Evolutionary conservation across 2,329 filamentous ascomycete species (phyloP).

Genomic region (Cryphonectria nitschkei): DNA sequence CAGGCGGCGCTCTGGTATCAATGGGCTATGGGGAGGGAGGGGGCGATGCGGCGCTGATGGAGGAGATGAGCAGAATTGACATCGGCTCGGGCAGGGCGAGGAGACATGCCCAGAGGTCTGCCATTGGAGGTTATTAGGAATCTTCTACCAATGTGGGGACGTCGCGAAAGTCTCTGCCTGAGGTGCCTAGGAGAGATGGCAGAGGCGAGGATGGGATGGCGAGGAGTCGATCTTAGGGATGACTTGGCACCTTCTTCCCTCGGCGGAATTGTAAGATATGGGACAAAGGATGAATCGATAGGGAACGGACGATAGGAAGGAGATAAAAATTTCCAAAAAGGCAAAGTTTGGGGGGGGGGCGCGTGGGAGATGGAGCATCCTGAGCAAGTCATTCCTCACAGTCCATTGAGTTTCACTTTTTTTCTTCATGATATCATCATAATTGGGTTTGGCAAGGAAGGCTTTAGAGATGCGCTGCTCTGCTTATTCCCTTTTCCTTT

Average conservation of each 20-base stretch:
- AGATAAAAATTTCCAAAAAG: not conserved
- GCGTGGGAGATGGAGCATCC: not conserved
- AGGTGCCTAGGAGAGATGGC: not conserved
- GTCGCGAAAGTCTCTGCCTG: not conserved
- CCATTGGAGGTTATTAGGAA: constrained; percentile 26
- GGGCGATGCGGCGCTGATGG: constrained; percentile 63
- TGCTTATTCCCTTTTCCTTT: not conserved
- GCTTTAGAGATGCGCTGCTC: not conserved
- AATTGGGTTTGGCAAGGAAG: not conserved
- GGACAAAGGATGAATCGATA: constrained; percentile 14
- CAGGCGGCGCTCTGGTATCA: constrained; percentile 44
- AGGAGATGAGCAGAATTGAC: constrained; percentile 72
- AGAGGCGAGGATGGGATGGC: not conserved
- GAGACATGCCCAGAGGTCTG: constrained; percentile 41
- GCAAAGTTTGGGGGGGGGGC: not conserved
- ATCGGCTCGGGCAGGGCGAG: constrained; percentile 64
- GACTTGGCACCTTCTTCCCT: not conserved
- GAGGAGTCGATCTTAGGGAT: constrained; percentile 23
- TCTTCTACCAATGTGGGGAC: not conserved
- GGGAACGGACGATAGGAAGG: not conserved
- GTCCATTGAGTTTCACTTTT: not conserved
- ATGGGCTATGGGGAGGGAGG: constrained; percentile 39
- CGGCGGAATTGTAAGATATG: constrained; percentile 1
- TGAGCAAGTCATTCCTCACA: not conserved
- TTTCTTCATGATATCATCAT: not conserved